Conservation (phyloP, 2,329 filamentous ascomycete species). For the Exophiala calicioides region DNA sequence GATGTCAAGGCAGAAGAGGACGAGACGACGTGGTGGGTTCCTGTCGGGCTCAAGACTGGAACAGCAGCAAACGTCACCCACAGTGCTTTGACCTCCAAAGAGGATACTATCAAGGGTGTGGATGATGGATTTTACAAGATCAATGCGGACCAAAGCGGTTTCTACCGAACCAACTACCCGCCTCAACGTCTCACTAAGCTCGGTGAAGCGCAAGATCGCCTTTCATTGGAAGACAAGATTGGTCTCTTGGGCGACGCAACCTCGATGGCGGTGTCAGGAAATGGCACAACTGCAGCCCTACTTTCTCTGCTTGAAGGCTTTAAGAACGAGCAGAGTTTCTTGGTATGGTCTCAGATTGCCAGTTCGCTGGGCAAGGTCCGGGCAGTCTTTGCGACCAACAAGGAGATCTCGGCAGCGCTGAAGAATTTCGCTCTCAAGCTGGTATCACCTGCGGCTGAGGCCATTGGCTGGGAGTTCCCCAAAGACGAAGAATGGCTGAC, state of each 20-base stretch:
- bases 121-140: conserved; percentile 90
- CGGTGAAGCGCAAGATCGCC: conserved; percentile 70
- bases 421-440: conserved; percentile 76
- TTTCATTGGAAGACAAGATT: conserved; percentile 88
- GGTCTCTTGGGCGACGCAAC: conserved; percentile 86
- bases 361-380: conserved; percentile 74
- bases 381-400: conserved; percentile 79
- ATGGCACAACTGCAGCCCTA: conserved; percentile 77
- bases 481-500: conserved; percentile 77
- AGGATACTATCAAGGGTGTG: conserved; percentile 66
- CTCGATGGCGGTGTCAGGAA: conserved; percentile 83
- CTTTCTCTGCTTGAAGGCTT: conserved; percentile 86
- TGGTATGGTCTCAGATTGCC: conserved; percentile 87
- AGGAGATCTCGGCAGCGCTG: conserved; percentile 69
- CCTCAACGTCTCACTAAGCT: conserved; percentile 79
- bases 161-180: conserved; percentile 91
- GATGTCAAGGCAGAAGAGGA: conserved; percentile 92
- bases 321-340: conserved; percentile 74
- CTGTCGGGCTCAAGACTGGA: conserved; percentile 80
- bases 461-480: conserved; percentile 83
- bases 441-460: conserved; percentile 71
- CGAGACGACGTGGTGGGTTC: conserved; percentile 92
- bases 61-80: conserved; percentile 62
- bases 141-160: conserved; percentile 85
- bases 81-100: conserved; percentile 71